phyloP scores from a whole-genome alignment of 2,329 filamentous ascomycete species.

The Aphanoascus verrucosus region DNA sequence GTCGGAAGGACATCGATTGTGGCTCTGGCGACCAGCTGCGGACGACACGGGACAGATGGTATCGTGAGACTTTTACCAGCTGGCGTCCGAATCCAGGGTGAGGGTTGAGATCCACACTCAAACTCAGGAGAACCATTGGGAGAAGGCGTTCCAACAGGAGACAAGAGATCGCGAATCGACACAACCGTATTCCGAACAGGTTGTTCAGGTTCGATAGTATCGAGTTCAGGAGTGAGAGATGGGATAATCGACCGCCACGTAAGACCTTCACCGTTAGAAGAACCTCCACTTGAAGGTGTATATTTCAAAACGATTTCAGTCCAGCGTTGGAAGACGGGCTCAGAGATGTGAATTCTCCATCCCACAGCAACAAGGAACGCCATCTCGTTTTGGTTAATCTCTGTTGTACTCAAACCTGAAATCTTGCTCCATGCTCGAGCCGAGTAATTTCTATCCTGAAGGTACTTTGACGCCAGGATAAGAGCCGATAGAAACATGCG shows the following conservation, averaged over 20 bases:
- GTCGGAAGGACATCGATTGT: conserved; percentile 49
- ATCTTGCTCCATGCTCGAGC: conserved; percentile 98
- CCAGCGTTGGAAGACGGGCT: conserved; percentile 83
- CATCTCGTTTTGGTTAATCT: conserved; percentile 96
- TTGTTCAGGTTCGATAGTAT: conserved; percentile 35
- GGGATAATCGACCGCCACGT: conserved; percentile 43
- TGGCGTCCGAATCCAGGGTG: conserved; percentile 22
- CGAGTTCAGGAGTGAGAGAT: conserved; percentile 47
- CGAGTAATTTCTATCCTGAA: conserved; percentile 96
- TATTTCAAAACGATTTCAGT: conserved; percentile 82
- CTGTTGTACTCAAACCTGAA: conserved; percentile 79
- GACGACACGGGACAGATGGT: conserved; percentile 36
- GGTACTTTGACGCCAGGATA: conserved; percentile 92
- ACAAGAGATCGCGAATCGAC: conserved; percentile 18
- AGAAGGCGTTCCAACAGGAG: conserved; percentile 20
- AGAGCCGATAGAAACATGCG: conserved; percentile 95
- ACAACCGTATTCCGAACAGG: conserved; percentile 22
- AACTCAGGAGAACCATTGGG: conserved; percentile 18
- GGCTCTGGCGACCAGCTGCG: conserved; percentile 45
- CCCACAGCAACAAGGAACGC: conserved; percentile 80
- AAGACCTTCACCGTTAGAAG: conserved; percentile 27
- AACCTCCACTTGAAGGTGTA: conserved; percentile 49
- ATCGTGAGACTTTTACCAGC: conserved; percentile 29
- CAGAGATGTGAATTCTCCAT: conserved; percentile 90
- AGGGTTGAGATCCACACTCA: conserved; percentile 14